Conservation (phyloP, 2,329 filamentous ascomycete species). For the Zymoseptoria crescenta region DNA sequence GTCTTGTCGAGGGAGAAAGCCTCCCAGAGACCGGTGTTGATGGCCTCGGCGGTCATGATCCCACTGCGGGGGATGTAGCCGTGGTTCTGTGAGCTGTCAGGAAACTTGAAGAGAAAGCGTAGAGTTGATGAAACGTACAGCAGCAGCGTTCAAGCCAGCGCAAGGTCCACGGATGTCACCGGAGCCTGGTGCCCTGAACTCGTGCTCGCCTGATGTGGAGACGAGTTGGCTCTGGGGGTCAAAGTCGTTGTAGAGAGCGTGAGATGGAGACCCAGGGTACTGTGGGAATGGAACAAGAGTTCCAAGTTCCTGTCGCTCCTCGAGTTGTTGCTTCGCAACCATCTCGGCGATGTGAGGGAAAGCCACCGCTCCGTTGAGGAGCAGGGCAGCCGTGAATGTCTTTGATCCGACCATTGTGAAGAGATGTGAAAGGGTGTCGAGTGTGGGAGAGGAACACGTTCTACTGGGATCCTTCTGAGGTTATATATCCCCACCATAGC, state of each 20-base stretch:
- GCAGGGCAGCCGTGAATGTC: constrained; percentile 7
- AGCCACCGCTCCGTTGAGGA: constrained; percentile 13
- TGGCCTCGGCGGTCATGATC: constrained; percentile 11
- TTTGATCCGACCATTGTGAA: neutral
- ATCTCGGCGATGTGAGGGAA: constrained; percentile 20
- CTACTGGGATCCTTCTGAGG: neutral
- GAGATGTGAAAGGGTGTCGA: neutral
- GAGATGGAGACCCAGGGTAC: constrained; percentile 15
- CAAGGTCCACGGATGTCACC: constrained; percentile 24
- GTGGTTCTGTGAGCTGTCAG: constrained; percentile 21
- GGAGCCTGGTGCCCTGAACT: constrained; percentile 13
- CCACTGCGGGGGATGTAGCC: constrained; percentile 19
- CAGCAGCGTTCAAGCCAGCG: constrained; percentile 18
- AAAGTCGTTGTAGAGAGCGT: constrained; percentile 20
- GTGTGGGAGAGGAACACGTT: neutral
- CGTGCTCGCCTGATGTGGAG: constrained; percentile 21
- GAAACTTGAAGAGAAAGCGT: neutral
- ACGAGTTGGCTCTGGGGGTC: constrained; percentile 23
- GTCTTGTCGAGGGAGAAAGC: constrained; percentile 16
- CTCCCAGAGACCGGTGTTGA: constrained; percentile 20
- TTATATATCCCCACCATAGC: neutral
- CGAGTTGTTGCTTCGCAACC: constrained; percentile 11
- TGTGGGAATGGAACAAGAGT: constrained; percentile 18
- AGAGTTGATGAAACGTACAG: constrained; percentile 4
- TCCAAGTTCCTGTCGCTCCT: constrained; percentile 7